Evolutionary conservation across 306 rosid species (phyloP), one percentile per base, ranked within the genome.

Genomic region (Ormosia emarginata): DNA sequence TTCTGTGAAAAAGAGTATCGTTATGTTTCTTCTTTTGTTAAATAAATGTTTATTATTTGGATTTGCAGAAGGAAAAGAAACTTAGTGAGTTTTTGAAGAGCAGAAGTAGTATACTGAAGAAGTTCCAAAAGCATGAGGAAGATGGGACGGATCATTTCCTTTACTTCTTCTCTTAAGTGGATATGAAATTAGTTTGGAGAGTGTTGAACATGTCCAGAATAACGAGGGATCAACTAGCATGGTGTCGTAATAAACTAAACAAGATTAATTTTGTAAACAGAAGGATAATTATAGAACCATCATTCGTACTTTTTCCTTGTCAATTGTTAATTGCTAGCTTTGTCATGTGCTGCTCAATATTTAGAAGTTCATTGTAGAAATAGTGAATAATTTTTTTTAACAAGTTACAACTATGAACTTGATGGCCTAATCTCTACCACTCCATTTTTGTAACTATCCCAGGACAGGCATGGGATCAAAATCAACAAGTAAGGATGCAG

Each of bases 231-330:
- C 93, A 93, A 77, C 90, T 93, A 8, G 74, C 81, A 49, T 93
- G 98, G 98, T 93, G 98, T 74, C 87, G 65, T 39, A 85, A 79
- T 50, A 93, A 91, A 82, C 75, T 93, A 39, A 83, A 70, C 67
- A 85, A 77, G 71, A 89, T 93, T 17, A 53, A 57, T 66, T 80
- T 90, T 85, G 71, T 82, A 24, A 87, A 86, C 12, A 70, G 86
- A 64, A 91, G 83, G 67, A 78, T 91, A 81, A 92, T 50, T 39
- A 86, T 90, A 67, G 91, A 90, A 36, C 89, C 92, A 12, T 82
- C 97, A 9, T 85, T 93, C 82, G 87, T 89, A 46, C 89, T 90
- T 58, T 93, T 93, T 58, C 98, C 97, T 1, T 86, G 91, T 77
- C 81, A 80, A 83, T 46, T 8, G 15, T 1, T 63, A 4, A 36